Evolutionary conservation across 2,329 filamentous ascomycete species (phyloP), one percentile per base, ranked within the genome.

Genomic region (Ramularia endophylla): DNA sequence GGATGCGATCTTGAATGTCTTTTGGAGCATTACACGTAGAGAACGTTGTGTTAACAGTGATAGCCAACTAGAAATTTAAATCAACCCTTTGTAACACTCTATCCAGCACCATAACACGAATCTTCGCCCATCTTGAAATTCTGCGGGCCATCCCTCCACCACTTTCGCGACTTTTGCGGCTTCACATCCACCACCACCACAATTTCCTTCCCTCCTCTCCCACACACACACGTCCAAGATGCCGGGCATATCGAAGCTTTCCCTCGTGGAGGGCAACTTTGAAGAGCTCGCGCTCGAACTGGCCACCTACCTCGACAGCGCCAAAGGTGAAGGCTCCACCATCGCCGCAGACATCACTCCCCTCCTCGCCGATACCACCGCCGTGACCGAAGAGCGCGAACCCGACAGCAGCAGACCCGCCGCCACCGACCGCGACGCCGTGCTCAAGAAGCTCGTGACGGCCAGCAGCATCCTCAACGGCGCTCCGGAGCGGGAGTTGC

Each of bases 401-500:
- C 65, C 67, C 59, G 76, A 81, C 58, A 66, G 72, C 59, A 68
- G 72, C 54, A 38, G 47, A 27, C 47, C 48, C 12, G 67, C 74
- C 56, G 71, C 74, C 55, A 71, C 74, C 67, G 78, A 89, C 69
- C 79, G 81, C 60, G 87, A 88, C 71, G 88, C 94, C 53, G 81
- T 87, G 33, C 77, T 98, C 43, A 85, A 89, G 73, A 89, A 88
- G 75, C 75, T 98, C 52, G 86, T 97, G 47, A 80, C 82, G 53
- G 85, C 85, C 43, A 87, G 87, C 39, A 69, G 77, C 39, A 77
- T 77, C 37, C 74, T 98, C 63, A 94, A 89, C 68, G 77, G 78
- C 50, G 86, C 88, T 41, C 87, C 90, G 44, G 92, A 98, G 76
- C 94, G 92, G 77, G 90, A 97, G 68, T 92, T 95, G 65, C 89